These are phyloP conservation scores for Xylariomycetidae sp. DNA, from an alignment of 2,329 filamentous ascomycete genomes.

Conservation along the genomic window DNA sequence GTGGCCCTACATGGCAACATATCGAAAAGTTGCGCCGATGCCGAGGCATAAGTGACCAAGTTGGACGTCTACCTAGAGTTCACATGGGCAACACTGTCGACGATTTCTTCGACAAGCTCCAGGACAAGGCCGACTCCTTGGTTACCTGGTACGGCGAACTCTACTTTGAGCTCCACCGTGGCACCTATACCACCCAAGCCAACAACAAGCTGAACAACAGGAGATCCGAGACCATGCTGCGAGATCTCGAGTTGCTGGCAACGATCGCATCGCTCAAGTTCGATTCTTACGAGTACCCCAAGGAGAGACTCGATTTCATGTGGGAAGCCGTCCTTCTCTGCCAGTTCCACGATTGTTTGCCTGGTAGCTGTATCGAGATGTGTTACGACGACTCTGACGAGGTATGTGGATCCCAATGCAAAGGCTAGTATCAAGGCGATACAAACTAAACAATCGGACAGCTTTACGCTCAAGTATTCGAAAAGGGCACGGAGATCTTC, in stretches of 20 bases:
- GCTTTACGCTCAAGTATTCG: conserved; percentile 78
- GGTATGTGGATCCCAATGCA: conserved; percentile 30
- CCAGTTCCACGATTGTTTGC: conserved; percentile 96
- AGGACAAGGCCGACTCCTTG: conserved; percentile 71
- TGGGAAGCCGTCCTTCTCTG: conserved; percentile 91
- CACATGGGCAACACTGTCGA: conserved; percentile 88
- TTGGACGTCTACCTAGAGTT: conserved; percentile 76
- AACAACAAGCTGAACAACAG: conserved; percentile 97
- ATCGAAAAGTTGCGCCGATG: conserved; percentile 91
- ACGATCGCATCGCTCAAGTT: conserved; percentile 75
- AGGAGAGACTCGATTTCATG: conserved; percentile 88
- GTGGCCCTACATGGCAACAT: conserved; percentile 88
- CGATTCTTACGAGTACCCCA: conserved; percentile 79
- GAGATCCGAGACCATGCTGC: conserved; percentile 74
- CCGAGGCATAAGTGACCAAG: conserved; percentile 83
- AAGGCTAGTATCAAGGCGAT: no score
- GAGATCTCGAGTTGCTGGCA: conserved; percentile 81
- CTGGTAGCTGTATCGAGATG: conserved; percentile 94
- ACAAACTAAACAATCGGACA: no score
- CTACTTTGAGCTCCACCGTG: conserved; percentile 95
- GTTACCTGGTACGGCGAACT: conserved; percentile 97
- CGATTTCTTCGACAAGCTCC: conserved; percentile 83
- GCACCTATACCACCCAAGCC: conserved; percentile 94
- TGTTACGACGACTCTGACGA: conserved; percentile 94
- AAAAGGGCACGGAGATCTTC: conserved; percentile 66